These are phyloP conservation scores for Globisporangium lucens DNA, from an alignment of 352 stramenopile species.

Conservation along the genomic window DNA sequence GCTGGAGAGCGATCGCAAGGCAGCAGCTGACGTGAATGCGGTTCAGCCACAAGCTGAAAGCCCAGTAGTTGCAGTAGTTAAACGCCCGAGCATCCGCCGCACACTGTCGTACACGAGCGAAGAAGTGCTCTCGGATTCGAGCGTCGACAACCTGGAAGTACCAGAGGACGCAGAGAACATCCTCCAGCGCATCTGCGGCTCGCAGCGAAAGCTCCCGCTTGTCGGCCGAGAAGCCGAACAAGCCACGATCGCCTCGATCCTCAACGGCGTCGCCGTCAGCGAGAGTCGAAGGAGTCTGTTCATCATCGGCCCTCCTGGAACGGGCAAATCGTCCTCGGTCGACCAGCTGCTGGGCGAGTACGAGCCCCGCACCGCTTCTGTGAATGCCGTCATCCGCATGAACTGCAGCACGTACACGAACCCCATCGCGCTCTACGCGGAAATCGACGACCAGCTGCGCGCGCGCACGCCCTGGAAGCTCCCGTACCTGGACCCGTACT, in stretches of 20 bases:
- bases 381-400: conserved; percentile 32
- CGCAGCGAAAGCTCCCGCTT: conserved; percentile 18
- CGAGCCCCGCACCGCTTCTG: conserved; percentile 7
- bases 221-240: conserved; percentile 44
- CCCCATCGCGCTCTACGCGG: conserved; percentile 39
- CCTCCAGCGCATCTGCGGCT: conserved; percentile 31
- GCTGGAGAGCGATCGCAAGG: not conserved
- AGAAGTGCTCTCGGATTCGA: conserved; percentile 16
- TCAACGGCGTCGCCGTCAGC: conserved; percentile 12
- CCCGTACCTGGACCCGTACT: conserved; percentile 33
- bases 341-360: conserved; percentile 37
- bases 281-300: conserved; percentile 35
- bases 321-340: conserved; percentile 66
- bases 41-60: not conserved
- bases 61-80: not conserved
- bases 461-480: conserved; percentile 24
- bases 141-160: conserved; percentile 2
- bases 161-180: conserved; percentile 18
- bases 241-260: conserved; percentile 30
- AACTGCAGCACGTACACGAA: conserved; percentile 70
- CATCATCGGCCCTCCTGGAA: conserved; percentile 63
- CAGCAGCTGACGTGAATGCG: not conserved
- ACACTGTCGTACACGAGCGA: conserved; percentile 16
- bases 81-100: conserved; percentile 12
- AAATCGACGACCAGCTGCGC: conserved; percentile 31